These are phyloP conservation scores for Penicillium pulvis DNA, from an alignment of 495 filamentous ascomycete species.

Conservation along the genomic window DNA sequence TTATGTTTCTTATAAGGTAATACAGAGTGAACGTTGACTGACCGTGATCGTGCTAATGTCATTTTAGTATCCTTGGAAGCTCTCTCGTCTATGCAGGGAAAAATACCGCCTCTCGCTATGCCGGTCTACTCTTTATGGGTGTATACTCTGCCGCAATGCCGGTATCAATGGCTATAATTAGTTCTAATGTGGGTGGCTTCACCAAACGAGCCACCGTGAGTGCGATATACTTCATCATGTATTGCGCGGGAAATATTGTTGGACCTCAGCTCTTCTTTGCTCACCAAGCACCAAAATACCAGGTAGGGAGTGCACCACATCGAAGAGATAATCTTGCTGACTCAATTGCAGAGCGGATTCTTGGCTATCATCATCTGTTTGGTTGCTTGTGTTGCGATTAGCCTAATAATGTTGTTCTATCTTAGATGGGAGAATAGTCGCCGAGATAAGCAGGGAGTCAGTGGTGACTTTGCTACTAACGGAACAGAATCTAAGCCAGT, in stretches of 20 bases:
- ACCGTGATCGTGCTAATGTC: not conserved
- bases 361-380: slow-evolving; percentile 26
- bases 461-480: not conserved
- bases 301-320: not conserved
- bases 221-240: slow-evolving; percentile 18
- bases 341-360: slow-evolving; percentile 21
- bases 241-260: slow-evolving; percentile 19
- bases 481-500: not conserved
- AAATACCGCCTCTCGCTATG: slow-evolving; percentile 3
- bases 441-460: slow-evolving; percentile 9
- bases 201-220: slow-evolving; percentile 53
- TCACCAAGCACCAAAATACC: slow-evolving; percentile 6
- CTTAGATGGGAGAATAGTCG: slow-evolving; percentile 19
- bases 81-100: not conserved
- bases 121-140: not conserved
- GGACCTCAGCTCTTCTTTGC: slow-evolving; percentile 13
- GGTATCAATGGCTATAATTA: slow-evolving; percentile 43
- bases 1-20: not conserved
- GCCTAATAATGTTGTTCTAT: slow-evolving; percentile 19
- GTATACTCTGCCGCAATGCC: slow-evolving; percentile 10
- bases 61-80: not conserved
- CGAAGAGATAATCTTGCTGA: not conserved
- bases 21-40: not conserved
- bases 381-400: slow-evolving; percentile 16
- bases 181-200: slow-evolving; percentile 55